Percentiles rank a stretch among this genome's conserved stretches.
These are phyloP conservation scores for Lipomyces lipofer DNA, from an alignment of 805 yeast genomes.

Conservation along the genomic window DNA sequence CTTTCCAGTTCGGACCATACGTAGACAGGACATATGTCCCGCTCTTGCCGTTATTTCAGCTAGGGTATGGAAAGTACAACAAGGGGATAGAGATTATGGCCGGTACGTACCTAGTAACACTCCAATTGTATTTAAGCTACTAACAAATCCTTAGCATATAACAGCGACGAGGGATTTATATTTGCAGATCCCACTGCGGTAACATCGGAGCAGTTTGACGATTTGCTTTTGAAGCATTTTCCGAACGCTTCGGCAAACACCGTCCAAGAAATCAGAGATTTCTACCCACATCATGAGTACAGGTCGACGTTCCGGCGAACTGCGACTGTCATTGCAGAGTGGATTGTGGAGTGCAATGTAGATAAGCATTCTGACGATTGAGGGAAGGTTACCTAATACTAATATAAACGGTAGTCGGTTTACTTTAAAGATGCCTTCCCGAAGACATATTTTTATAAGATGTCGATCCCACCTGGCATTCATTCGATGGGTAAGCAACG, in stretches of 20 bases:
- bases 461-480: slow-evolving; percentile 26
- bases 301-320: slow-evolving; percentile 11
- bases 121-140: neutral
- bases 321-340: slow-evolving; percentile 19
- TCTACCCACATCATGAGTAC: slow-evolving; percentile 15
- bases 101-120: neutral
- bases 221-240: slow-evolving; percentile 12
- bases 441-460: slow-evolving; percentile 14
- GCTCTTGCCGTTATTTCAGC: slow-evolving; percentile 21
- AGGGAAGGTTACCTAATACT: too few relatives aligned
- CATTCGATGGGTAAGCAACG: too few relatives aligned
- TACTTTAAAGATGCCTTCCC: slow-evolving; percentile 13
- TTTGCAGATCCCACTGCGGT: slow-evolving; percentile 23
- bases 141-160: slow-evolving; percentile 7
- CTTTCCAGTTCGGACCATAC: slow-evolving; percentile 29
- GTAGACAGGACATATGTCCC: slow-evolving; percentile 27
- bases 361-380: neutral
- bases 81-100: slow-evolving; percentile 16
- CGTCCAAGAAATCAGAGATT: slow-evolving; percentile 7
- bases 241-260: slow-evolving; percentile 21
- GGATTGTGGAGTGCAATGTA: slow-evolving; percentile 25
- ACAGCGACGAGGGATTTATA: slow-evolving; percentile 26
- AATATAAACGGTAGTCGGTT: too few relatives aligned
- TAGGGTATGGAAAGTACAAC: slow-evolving; percentile 15
- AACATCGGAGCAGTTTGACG: slow-evolving; percentile 12